Conservation (phyloP, 352 stramenopile genomes). For the Proteromonas lacertae region DNA sequence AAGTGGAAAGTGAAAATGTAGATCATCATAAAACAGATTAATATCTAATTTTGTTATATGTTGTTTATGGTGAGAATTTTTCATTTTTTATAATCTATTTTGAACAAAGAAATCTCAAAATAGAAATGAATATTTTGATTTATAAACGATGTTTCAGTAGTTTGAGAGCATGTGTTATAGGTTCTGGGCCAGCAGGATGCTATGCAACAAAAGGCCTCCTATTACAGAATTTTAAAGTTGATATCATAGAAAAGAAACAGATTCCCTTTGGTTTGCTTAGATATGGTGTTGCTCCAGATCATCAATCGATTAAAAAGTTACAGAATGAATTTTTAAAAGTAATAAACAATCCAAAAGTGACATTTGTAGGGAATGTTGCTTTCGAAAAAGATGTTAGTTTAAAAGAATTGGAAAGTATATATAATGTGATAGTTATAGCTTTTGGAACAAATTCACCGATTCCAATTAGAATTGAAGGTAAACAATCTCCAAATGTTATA, state of each 20-base stretch:
- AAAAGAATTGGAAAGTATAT: slow-evolving; percentile 36
- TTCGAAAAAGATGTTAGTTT: slow-evolving; percentile 46
- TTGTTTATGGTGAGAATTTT: no score
- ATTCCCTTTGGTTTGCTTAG: slow-evolving; percentile 79
- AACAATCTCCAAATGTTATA: slow-evolving; percentile 30
- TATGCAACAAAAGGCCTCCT: slow-evolving; percentile 72
- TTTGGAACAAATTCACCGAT: slow-evolving; percentile 65
- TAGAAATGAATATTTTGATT: no score
- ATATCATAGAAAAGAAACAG: slow-evolving; percentile 65
- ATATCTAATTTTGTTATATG: no score
- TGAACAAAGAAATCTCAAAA: no score
- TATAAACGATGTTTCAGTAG: no score
- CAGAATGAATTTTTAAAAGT: slow-evolving; percentile 75
- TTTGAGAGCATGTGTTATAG: slow-evolving; percentile 38
- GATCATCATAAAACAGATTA: no score
- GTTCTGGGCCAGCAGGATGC: slow-evolving; percentile 45
- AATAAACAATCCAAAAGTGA: slow-evolving; percentile 11
- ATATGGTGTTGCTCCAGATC: slow-evolving; percentile 76
- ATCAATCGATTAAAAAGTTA: slow-evolving; percentile 91
- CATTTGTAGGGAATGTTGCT: slow-evolving; percentile 50
- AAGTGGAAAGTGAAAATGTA: no score
- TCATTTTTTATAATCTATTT: no score
- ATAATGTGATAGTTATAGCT: slow-evolving; percentile 68
- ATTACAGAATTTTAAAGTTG: slow-evolving; percentile 18
- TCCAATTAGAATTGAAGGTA: slow-evolving; percentile 36